These are phyloP conservation scores for Ballota nigra DNA, from an alignment of 257 asterid genomes.

Conservation along the genomic window DNA sequence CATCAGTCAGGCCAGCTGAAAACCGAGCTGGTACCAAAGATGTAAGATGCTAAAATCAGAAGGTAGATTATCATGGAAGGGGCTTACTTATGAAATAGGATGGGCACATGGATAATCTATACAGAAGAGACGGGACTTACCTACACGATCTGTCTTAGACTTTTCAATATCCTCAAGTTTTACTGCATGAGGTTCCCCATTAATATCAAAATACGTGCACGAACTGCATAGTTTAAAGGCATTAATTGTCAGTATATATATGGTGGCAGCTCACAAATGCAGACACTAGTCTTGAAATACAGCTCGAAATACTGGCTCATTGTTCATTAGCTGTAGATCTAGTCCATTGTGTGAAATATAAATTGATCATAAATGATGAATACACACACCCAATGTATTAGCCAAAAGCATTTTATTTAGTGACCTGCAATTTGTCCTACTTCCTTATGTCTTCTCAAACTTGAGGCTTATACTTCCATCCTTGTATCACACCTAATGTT, in stretches of 20 bases:
- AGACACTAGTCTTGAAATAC: slow-evolving; percentile 1
- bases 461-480: slow-evolving; percentile 6
- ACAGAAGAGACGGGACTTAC: slow-evolving; percentile 45
- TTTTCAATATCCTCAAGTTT: slow-evolving; percentile 53
- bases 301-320: background rate
- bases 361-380: too few species aligned
- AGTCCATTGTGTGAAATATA: slow-evolving; percentile 1
- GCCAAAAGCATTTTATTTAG: background rate
- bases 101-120: slow-evolving; percentile 3
- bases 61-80: background rate
- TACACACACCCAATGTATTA: background rate
- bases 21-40: slow-evolving; percentile 53
- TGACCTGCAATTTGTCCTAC: background rate
- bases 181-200: slow-evolving; percentile 54
- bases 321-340: background rate
- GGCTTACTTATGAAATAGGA: slow-evolving; percentile 14
- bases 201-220: slow-evolving; percentile 59
- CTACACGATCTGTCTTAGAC: slow-evolving; percentile 62
- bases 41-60: slow-evolving; percentile 16
- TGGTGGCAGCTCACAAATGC: background rate
- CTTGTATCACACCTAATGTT: background rate
- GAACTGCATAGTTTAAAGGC: slow-evolving; percentile 47
- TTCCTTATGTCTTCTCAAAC: background rate
- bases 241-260: slow-evolving; percentile 6
- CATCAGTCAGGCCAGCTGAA: slow-evolving; percentile 69